Base-by-base conservation (phyloP, 257 asterid species). In the Anisodus tanguticus region DNA sequence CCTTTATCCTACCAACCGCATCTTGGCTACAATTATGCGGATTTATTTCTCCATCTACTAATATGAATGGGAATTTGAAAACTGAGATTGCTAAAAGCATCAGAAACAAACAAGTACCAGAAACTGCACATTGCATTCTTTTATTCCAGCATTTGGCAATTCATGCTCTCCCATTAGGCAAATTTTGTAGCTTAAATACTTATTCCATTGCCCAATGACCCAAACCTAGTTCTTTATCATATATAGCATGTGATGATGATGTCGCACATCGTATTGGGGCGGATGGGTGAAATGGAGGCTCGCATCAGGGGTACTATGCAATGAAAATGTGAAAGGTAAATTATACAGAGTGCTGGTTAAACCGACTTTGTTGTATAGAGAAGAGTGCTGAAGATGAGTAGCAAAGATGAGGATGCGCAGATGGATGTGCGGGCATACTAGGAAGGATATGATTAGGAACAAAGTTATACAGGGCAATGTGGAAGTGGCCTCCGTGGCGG, bases 81-180 rank as follows among this genome's bases (percentile, higher is more conserved):
- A 51, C 63, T 39, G 59, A 76, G 81, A 76, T 76, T 51, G 47
- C 81, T 51, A 51, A 51, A 76, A 51, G 80, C 45, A 76, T 26
- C 81, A 76, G 26, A 76, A 76, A 76, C 63, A 51, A 76, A 76
- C 43, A 76, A 76, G 60, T 4, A 51, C 63, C 45, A 51, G 10
- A 74, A 51, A 76, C 37, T 76, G 81, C 81, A 51, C 81, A 22
- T n/a, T 76, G 63, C 63, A 26, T 76, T 51, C 81, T 76, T n/a
- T 53, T 76, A 26, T 76, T 76, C 81, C 62, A 74, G 81, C 81
- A 74, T 74, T 35, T 74, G 43, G 45, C 47, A 76, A 31, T 76
- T 76, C 47, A 76, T 76, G 63, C 62, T 76, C 47, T 76, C 81
- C 63, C 81, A 51, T 76, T 76, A 12, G 81, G 63, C 11, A 76